phyloP scores from a whole-genome alignment of 192 early-diverging fungal genomes.

The Endogone sp. region DNA sequence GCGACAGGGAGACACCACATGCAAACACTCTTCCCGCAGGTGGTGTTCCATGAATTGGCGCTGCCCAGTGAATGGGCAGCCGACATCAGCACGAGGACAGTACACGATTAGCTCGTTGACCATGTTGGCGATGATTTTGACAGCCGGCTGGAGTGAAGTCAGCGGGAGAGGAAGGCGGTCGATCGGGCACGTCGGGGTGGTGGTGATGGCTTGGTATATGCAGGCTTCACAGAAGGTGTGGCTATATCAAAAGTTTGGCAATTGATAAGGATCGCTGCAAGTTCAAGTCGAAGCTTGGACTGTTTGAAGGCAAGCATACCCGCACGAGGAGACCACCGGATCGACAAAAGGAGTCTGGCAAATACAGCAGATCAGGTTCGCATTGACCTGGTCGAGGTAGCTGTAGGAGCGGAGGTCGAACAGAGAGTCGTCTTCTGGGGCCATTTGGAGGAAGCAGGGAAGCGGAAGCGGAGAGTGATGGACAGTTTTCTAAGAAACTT shows the following conservation, averaged over 20 bases:
- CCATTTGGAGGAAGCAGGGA: too few species aligned
- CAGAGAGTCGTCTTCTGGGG: too few species aligned
- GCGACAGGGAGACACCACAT: slow-evolving; percentile 40
- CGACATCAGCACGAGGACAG: slow-evolving; percentile 47
- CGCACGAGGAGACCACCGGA: slow-evolving; percentile 37
- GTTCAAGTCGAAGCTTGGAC: too few species aligned
- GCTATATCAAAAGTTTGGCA: slow-evolving; percentile 18
- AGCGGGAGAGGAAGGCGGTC: slow-evolving; percentile 45
- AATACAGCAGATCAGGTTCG: slow-evolving; percentile 42
- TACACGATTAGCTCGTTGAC: slow-evolving; percentile 62
- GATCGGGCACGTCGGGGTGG: slow-evolving; percentile 49
- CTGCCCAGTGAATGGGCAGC: slow-evolving; percentile 55
- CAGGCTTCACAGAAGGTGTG: slow-evolving; percentile 67
- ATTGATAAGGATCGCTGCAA: neutral
- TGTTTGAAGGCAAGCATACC: slow-evolving; percentile 20
- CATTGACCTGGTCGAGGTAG: slow-evolving; percentile 27
- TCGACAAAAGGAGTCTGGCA: slow-evolving; percentile 42
- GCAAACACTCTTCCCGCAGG: slow-evolving; percentile 52
- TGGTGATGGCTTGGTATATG: slow-evolving; percentile 49
- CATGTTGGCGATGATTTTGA: slow-evolving; percentile 58
- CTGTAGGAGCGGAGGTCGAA: slow-evolving; percentile 17
- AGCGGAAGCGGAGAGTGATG: too few species aligned
- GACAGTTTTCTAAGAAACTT: too few species aligned
- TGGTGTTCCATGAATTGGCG: slow-evolving; percentile 52
- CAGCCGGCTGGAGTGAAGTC: slow-evolving; percentile 41